A percentile compares a stretch with the other conserved stretches of the same genome.
These are phyloP conservation scores for Calonectria pseudoturangicola DNA, from an alignment of 2,329 filamentous ascomycete genomes.

Conservation along the genomic window DNA sequence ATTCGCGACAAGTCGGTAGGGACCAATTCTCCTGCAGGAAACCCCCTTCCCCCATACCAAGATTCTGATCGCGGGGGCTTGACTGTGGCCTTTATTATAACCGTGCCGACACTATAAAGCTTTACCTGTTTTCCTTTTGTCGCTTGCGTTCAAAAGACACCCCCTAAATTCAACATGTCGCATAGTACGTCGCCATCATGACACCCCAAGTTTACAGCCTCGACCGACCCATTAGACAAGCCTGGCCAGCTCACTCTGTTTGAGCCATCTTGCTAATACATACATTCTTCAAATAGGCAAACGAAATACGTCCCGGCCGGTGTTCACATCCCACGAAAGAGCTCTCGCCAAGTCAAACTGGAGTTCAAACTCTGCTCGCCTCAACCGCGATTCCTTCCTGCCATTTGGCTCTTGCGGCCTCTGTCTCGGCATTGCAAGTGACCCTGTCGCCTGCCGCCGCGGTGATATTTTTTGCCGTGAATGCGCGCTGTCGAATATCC, in stretches of 20 bases:
- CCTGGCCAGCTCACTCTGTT: background rate
- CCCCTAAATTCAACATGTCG: conserved; percentile 57
- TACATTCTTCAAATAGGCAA: conserved; percentile 72
- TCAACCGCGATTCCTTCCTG: conserved; percentile 93
- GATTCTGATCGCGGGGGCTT: background rate
- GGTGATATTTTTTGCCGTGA: conserved; percentile 97
- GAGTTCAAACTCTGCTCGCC: conserved; percentile 87
- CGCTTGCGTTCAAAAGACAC: no score
- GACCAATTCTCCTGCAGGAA: background rate
- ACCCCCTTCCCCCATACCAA: background rate
- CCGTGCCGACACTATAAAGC: no score
- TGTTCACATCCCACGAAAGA: conserved; percentile 96
- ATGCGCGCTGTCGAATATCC: conserved; percentile 92
- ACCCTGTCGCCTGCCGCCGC: conserved; percentile 87
- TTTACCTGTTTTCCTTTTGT: background rate
- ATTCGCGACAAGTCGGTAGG: background rate
- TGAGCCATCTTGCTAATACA: background rate
- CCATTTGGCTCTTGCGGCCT: conserved; percentile 92
- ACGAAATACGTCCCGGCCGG: conserved; percentile 91
- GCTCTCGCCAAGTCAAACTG: conserved; percentile 87
- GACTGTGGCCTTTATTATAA: background rate
- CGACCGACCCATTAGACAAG: no score
- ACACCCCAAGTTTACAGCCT: background rate
- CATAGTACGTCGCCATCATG: conserved; percentile 64
- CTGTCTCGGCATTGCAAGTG: conserved; percentile 86